Conservation (phyloP, 176 grass and related monocot species). For the Carex littledalei region DNA sequence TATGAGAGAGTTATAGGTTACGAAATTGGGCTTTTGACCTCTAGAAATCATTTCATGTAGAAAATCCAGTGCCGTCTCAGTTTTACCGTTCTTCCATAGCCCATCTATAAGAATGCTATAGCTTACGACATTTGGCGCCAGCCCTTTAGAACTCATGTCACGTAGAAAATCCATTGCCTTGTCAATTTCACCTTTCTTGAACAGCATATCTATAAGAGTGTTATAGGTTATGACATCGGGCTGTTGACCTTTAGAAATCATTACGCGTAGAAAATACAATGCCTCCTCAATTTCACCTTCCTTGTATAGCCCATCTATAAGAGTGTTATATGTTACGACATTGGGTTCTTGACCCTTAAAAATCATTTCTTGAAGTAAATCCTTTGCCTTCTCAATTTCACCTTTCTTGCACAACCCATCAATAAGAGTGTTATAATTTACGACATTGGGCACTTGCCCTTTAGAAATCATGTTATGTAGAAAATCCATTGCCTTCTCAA, state of each 20-base stretch:
- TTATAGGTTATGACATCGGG: background rate
- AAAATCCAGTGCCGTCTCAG: background rate
- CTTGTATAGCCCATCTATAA: background rate
- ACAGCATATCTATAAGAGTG: background rate
- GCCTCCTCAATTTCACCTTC: background rate
- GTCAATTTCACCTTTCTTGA: background rate
- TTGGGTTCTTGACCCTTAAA: background rate
- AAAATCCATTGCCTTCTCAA: no score
- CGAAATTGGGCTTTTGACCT: background rate
- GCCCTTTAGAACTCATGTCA: background rate
- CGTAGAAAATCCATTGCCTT: background rate
- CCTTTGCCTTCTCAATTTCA: background rate
- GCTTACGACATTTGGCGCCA: background rate
- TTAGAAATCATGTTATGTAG: no score
- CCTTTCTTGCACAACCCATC: background rate
- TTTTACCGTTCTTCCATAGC: background rate
- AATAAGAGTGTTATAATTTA: no score
- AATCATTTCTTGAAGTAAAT: background rate
- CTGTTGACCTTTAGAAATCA: background rate
- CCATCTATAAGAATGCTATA: background rate
- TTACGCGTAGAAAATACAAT: background rate
- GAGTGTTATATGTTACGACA: background rate
- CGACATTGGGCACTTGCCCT: no score
- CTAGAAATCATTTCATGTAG: background rate
- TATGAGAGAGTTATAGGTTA: background rate